phyloP scores from a whole-genome alignment of 2,329 filamentous ascomycete species.

The Cladosporium sp. region DNA sequence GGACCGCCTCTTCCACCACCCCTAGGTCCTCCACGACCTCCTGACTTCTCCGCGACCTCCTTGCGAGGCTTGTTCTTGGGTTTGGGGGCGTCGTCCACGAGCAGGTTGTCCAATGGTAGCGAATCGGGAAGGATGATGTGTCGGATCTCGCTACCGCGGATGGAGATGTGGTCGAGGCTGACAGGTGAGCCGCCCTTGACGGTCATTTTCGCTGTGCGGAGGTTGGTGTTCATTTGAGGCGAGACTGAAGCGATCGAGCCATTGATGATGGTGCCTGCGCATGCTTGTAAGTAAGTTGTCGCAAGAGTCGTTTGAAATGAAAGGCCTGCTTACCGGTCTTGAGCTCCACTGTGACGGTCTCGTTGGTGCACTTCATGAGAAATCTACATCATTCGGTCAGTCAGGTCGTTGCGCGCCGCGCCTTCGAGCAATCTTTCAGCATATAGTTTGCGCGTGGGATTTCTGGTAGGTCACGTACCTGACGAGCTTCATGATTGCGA shows the following conservation, averaged over 20 bases:
- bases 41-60: constrained; percentile 60
- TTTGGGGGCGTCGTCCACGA: constrained; percentile 96
- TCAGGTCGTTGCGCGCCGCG: constrained; percentile 40
- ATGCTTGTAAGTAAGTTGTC: constrained; percentile 2
- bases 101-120: constrained; percentile 87
- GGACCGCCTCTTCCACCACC: constrained; percentile 54
- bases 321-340: constrained; percentile 75
- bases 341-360: constrained; percentile 96
- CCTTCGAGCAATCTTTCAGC: constrained; percentile 51
- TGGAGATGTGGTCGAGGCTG: constrained; percentile 90
- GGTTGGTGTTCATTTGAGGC: constrained; percentile 96
- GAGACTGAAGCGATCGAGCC: constrained; percentile 96
- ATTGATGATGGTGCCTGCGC: constrained; percentile 84
- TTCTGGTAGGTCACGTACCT: constrained; percentile 63
- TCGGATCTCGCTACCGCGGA: constrained; percentile 92
- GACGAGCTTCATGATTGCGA: constrained; percentile 86
- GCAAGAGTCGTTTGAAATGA: neutral
- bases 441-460: constrained; percentile 39
- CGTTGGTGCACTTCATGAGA: constrained; percentile 98
- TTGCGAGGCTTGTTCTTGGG: constrained; percentile 99
- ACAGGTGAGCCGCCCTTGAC: constrained; percentile 83
- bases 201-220: constrained; percentile 97
- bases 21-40: constrained; percentile 55
- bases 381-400: constrained; percentile 64
- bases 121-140: constrained; percentile 97